Percentiles rank a stretch among this genome's conserved stretches.
Conservation (phyloP, 139 green algal genomes). For the Pseudopediastrum boryanum region DNA sequence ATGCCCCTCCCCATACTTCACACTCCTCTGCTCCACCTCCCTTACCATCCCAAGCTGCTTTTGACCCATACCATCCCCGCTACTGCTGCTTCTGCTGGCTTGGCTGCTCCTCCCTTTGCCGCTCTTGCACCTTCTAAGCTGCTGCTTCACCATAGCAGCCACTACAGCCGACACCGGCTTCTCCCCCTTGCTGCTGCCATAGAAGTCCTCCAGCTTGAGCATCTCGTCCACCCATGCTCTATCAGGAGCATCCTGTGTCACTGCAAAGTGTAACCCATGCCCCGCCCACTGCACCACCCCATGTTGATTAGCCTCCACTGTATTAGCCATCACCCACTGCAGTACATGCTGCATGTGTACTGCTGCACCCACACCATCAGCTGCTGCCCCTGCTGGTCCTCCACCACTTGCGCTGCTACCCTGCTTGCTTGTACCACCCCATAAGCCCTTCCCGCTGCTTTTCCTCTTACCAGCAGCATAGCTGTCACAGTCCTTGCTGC, state of each 20-base stretch:
- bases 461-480: neutral
- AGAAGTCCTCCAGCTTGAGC: conserved; percentile 38
- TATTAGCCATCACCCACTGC: conserved; percentile 60
- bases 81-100: neutral
- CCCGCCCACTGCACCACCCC: conserved; percentile 42
- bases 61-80: neutral
- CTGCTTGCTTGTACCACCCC: neutral
- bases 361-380: neutral
- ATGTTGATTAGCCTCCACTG: conserved; percentile 28
- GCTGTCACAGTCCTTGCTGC: neutral
- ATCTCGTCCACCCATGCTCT: conserved; percentile 44
- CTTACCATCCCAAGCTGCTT: neutral
- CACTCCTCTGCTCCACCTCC: neutral
- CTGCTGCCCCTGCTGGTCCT: neutral
- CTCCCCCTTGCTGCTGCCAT: conserved; percentile 8
- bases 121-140: neutral
- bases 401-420: neutral
- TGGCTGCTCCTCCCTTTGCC: neutral
- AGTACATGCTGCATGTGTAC: conserved; percentile 45
- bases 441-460: too few species aligned
- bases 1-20: neutral
- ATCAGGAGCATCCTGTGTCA: conserved; percentile 28
- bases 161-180: neutral
- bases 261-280: conserved; percentile 54
- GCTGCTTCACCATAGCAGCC: conserved; percentile 1